Percentiles rank a stretch among this genome's conserved stretches.
phyloP scores from a whole-genome alignment of 192 early-diverging fungal genomes.

The Pilobolus umbonatus region DNA sequence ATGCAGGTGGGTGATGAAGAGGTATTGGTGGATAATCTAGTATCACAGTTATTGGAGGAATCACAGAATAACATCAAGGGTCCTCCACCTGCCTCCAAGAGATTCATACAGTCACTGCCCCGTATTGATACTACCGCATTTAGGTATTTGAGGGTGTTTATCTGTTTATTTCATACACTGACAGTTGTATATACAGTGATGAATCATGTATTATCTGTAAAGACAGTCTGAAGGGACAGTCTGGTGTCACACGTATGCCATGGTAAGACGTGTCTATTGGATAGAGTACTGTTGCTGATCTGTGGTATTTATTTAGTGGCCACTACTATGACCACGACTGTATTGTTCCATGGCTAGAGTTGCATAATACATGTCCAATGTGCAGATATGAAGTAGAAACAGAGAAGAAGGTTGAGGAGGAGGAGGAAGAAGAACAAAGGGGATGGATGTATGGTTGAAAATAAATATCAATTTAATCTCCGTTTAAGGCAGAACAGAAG shows the following conservation, averaged over 20 bases:
- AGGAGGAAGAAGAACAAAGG: conserved; percentile 33
- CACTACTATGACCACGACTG: conserved; percentile 39
- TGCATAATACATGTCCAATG: conserved; percentile 39
- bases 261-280: conserved; percentile 20
- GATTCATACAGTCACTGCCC: conserved; percentile 32
- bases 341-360: conserved; percentile 32
- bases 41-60: conserved; percentile 37
- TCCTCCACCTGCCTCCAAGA: conserved; percentile 35
- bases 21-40: conserved; percentile 34
- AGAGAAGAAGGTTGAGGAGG: conserved; percentile 28
- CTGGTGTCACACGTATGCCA: conserved; percentile 34
- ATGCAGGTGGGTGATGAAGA: conserved; percentile 27
- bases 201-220: conserved; percentile 40
- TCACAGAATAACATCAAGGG: conserved; percentile 35
- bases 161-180: not conserved
- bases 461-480: no score
- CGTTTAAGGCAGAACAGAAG: no score
- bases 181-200: conserved; percentile 20
- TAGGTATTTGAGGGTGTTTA: no score
- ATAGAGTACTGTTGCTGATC: not conserved
- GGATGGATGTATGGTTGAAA: conserved; percentile 34
- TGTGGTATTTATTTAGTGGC: conserved; percentile 20
- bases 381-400: conserved; percentile 32
- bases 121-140: conserved; percentile 15
- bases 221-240: conserved; percentile 26